These are phyloP conservation scores for Penicillium simplicissimum DNA, from an alignment of 495 filamentous ascomycete genomes.

Conservation along the genomic window DNA sequence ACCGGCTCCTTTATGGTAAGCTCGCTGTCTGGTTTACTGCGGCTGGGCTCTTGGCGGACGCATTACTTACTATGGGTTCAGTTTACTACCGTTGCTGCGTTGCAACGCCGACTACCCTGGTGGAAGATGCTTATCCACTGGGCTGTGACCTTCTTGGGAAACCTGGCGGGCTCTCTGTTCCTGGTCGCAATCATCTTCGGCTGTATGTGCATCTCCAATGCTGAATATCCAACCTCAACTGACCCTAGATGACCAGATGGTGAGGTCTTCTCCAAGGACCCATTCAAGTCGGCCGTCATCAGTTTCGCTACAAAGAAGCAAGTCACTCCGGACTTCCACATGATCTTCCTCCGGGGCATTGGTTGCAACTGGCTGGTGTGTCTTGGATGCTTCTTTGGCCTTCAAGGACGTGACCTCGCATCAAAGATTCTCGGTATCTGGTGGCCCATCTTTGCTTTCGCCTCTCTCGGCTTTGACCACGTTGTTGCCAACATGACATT, in stretches of 20 bases:
- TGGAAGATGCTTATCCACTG: constrained; percentile 54
- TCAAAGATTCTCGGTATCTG: constrained; percentile 64
- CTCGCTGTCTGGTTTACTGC: background rate
- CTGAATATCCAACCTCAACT: background rate
- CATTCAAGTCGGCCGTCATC: constrained; percentile 52
- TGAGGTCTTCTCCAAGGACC: constrained; percentile 53
- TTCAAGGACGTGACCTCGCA: constrained; percentile 55
- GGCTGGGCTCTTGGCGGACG: too few relatives aligned
- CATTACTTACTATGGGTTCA: constrained; percentile 9
- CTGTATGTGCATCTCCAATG: constrained; percentile 37
- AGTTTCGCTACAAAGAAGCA: constrained; percentile 56
- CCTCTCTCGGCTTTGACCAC: constrained; percentile 59
- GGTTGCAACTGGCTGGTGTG: constrained; percentile 68
- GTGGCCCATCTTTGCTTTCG: constrained; percentile 63
- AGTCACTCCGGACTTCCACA: constrained; percentile 57
- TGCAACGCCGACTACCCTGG: constrained; percentile 53
- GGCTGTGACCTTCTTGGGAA: constrained; percentile 60
- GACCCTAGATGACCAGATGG: constrained; percentile 41
- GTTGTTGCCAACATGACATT: constrained; percentile 69
- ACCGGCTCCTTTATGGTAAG: constrained; percentile 60
- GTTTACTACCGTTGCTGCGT: constrained; percentile 56
- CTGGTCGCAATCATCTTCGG: constrained; percentile 59
- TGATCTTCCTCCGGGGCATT: constrained; percentile 61
- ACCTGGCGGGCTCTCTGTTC: constrained; percentile 60
- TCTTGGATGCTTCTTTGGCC: constrained; percentile 57